Evolutionary conservation across 805 yeast species (phyloP).

Genomic region (Lipomyces yamadae): DNA sequence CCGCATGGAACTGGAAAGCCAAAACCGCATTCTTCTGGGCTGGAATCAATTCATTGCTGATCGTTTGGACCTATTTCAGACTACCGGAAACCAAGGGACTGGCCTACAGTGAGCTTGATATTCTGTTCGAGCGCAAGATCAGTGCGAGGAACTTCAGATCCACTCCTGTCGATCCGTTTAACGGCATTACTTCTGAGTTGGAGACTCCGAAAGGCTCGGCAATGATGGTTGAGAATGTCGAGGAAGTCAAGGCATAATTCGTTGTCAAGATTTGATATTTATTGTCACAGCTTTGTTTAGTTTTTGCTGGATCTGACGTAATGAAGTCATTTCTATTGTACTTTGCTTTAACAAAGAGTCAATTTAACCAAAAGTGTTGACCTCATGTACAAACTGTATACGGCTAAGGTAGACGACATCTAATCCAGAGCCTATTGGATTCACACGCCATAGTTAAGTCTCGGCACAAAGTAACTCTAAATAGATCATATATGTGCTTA

Average conservation of each 20-base stretch:
- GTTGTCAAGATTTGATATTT: not conserved
- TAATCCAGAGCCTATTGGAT: too few relatives aligned
- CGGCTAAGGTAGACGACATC: too few relatives aligned
- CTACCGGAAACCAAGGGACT: conserved; percentile 64
- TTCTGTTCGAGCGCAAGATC: conserved; percentile 50
- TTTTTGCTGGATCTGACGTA: too few relatives aligned
- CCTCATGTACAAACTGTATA: too few relatives aligned
- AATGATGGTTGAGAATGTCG: conserved; percentile 1
- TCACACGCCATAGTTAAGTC: too few relatives aligned
- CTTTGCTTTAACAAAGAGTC: too few relatives aligned
- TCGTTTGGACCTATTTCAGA: conserved; percentile 55
- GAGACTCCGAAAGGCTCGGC: not conserved
- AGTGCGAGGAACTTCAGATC: conserved; percentile 42
- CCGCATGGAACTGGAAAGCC: conserved; percentile 17
- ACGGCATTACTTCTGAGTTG: not conserved
- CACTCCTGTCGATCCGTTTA: conserved; percentile 23
- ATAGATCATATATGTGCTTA: too few relatives aligned
- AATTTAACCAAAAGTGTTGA: too few relatives aligned
- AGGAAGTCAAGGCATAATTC: not conserved
- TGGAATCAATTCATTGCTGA: conserved; percentile 45
- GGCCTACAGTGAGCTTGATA: conserved; percentile 65
- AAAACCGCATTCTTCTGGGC: conserved; percentile 40
- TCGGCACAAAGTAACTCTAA: too few relatives aligned
- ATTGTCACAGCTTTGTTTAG: too few relatives aligned
- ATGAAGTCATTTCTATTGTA: too few relatives aligned